Evolutionary conservation across 805 yeast species (phyloP).

Genomic region (Danielia oregonensis): DNA sequence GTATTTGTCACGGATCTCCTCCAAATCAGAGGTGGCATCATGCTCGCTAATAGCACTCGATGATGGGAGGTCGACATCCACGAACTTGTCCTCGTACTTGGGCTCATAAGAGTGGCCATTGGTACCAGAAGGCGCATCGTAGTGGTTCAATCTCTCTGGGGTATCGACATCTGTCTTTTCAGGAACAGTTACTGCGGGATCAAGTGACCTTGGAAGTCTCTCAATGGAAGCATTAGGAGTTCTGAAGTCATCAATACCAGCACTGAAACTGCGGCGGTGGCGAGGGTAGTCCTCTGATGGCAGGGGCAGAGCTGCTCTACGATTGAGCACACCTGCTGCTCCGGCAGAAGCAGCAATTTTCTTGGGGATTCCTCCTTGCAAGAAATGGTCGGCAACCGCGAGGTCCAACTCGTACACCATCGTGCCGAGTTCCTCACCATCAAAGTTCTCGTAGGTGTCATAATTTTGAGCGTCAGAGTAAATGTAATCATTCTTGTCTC

Average conservation of each 20-base stretch:
- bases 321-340: constrained; percentile 15
- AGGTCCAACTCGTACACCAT: constrained; percentile 63
- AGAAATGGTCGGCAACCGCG: constrained; percentile 33
- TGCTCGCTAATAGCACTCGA: constrained; percentile 17
- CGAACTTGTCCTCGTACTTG: constrained; percentile 31
- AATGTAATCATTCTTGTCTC: constrained; percentile 74
- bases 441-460: constrained; percentile 49
- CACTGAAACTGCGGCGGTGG: constrained; percentile 36
- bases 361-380: constrained; percentile 12
- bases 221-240: constrained; percentile 23
- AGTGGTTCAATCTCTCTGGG: no score
- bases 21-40: constrained; percentile 6
- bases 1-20: constrained; percentile 3
- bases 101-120: no score
- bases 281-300: constrained; percentile 19
- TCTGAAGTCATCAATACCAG: constrained; percentile 27
- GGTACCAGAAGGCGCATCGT: no score
- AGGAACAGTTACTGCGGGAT: constrained; percentile 9
- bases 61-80: constrained; percentile 28
- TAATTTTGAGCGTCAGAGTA: constrained; percentile 43
- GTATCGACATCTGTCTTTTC: background rate
- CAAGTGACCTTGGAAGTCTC: constrained; percentile 23
- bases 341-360: constrained; percentile 20
- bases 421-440: constrained; percentile 49
- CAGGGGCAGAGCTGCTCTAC: constrained; percentile 13